phyloP scores from a whole-genome alignment of 805 yeast species.

The Wickerhamiella azymoides region DNA sequence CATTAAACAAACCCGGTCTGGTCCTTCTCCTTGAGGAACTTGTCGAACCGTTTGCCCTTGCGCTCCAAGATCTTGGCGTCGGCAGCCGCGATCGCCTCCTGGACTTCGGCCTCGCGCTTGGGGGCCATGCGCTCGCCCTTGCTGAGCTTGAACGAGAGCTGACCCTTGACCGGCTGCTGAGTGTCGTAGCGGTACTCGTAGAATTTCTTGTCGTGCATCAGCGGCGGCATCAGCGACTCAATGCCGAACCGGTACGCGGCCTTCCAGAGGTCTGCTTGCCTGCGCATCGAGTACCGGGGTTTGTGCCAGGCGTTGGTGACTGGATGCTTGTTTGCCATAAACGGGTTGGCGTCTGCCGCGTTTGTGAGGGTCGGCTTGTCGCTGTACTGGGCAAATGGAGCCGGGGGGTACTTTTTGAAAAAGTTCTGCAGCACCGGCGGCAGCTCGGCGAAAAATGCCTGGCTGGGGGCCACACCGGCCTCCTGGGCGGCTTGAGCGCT shows the following conservation, averaged over 20 bases:
- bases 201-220: slow-evolving; percentile 49
- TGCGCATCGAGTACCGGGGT: slow-evolving; percentile 65
- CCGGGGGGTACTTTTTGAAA: slow-evolving; percentile 73
- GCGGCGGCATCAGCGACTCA: slow-evolving; percentile 56
- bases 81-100: slow-evolving; percentile 48
- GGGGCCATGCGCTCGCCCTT: slow-evolving; percentile 54
- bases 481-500: slow-evolving; percentile 24
- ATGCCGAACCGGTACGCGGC: slow-evolving; percentile 73
- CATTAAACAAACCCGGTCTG: slow-evolving; percentile 11
- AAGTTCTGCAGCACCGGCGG: slow-evolving; percentile 60
- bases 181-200: slow-evolving; percentile 61
- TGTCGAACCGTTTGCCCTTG: slow-evolving; percentile 35
- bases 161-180: slow-evolving; percentile 64
- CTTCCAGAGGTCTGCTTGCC: slow-evolving; percentile 73
- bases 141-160: slow-evolving; percentile 61
- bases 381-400: slow-evolving; percentile 57
- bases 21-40: slow-evolving; percentile 12
- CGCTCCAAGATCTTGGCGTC: slow-evolving; percentile 55
- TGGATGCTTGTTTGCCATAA: slow-evolving; percentile 72
- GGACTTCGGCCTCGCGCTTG: slow-evolving; percentile 45
- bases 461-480: slow-evolving; percentile 12
- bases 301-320: slow-evolving; percentile 64
- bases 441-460: slow-evolving; percentile 37
- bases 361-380: slow-evolving; percentile 47
- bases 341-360: slow-evolving; percentile 72